phyloP scores from a whole-genome alignment of 306 rosid species.

The Rosa persica region DNA sequence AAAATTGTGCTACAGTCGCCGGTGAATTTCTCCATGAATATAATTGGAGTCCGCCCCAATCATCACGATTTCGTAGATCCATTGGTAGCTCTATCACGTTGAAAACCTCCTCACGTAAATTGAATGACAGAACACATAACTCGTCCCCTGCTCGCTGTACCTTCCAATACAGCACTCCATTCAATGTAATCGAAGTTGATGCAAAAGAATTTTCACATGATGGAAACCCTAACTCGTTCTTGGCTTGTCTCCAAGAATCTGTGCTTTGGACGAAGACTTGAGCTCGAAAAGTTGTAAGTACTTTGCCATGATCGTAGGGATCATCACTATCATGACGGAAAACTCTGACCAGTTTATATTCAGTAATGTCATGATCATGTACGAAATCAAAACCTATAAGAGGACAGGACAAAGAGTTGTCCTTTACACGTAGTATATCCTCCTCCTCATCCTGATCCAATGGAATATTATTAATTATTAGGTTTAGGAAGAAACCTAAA shows the following conservation, averaged over 20 bases:
- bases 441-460: background rate
- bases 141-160: background rate
- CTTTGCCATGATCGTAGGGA: background rate
- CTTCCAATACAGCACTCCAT: background rate
- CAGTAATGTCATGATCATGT: background rate
- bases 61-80: background rate
- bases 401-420: background rate
- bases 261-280: background rate
- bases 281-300: background rate
- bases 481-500: constrained; percentile 6
- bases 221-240: constrained; percentile 6
- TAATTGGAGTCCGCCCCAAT: background rate
- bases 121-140: background rate
- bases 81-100: background rate
- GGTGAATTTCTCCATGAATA: background rate
- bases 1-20: background rate
- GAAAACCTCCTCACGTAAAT: background rate
- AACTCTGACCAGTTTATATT: constrained; percentile 2
- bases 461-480: background rate
- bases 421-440: background rate
- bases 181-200: background rate
- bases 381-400: background rate
- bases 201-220: background rate
- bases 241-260: background rate
- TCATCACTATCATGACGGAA: background rate